A percentile compares a stretch with the other conserved stretches of the same genome.
These are phyloP conservation scores for Prunus salicina DNA, from an alignment of 306 rosid genomes.

Conservation along the genomic window DNA sequence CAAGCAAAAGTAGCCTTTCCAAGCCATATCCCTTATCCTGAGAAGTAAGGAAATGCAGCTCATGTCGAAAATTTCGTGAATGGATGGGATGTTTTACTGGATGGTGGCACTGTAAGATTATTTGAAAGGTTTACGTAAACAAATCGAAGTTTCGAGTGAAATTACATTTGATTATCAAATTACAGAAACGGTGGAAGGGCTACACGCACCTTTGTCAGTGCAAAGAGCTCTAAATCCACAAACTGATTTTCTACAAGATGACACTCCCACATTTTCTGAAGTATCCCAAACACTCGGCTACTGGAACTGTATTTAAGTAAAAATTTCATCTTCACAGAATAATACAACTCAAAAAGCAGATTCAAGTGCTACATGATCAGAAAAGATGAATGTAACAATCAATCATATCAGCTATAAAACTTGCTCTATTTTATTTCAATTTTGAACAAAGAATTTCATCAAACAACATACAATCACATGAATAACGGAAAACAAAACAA, in stretches of 20 bases:
- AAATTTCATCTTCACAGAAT: slow-evolving; percentile 22
- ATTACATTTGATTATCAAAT: slow-evolving; percentile 6
- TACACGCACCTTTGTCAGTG: slow-evolving; percentile 56
- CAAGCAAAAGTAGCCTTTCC: background rate
- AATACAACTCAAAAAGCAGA: background rate
- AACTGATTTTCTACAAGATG: slow-evolving; percentile 46
- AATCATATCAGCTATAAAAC: background rate
- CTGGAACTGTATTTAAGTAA: slow-evolving; percentile 38
- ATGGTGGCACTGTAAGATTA: background rate
- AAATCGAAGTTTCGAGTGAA: background rate
- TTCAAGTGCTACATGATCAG: background rate
- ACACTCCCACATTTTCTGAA: slow-evolving; percentile 38
- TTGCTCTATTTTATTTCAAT: background rate
- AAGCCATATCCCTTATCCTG: background rate
- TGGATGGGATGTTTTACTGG: background rate
- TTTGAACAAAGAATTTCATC: background rate
- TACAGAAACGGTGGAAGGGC: slow-evolving; percentile 13
- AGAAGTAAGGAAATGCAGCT: background rate
- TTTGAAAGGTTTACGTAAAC: background rate
- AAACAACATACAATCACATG: background rate
- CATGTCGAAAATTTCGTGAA: background rate
- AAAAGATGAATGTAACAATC: background rate
- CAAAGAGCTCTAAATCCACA: slow-evolving; percentile 56
- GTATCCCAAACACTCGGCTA: slow-evolving; percentile 38
- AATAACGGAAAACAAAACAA: background rate